Percentiles rank a stretch among this genome's conserved stretches.
Conservation (phyloP, 2,329 filamentous ascomycete species). For the Tolypocladium paradoxum region DNA sequence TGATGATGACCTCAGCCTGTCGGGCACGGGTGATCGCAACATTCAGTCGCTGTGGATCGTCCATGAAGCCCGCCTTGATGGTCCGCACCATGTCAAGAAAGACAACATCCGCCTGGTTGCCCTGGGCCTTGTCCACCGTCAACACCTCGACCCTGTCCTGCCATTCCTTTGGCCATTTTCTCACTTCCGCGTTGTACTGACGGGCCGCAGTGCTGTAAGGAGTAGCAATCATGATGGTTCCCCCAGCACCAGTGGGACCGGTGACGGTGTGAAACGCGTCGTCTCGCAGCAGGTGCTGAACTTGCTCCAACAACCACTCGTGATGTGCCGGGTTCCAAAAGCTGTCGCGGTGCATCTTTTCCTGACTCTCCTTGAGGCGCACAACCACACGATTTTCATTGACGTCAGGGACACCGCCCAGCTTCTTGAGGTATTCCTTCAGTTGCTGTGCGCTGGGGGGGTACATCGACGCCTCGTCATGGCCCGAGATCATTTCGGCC, state of each 20-base stretch:
- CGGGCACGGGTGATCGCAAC: conserved; percentile 34
- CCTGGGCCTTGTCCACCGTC: conserved; percentile 34
- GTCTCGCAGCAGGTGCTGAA: conserved; percentile 19
- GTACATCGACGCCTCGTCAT: conserved; percentile 11
- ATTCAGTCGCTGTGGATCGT: conserved; percentile 32
- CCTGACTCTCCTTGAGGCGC: conserved; percentile 14
- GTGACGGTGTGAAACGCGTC: conserved; percentile 19
- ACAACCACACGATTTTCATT: conserved; percentile 27
- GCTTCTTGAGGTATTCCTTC: conserved; percentile 15
- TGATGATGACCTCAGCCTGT: conserved; percentile 34
- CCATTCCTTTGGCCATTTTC: conserved; percentile 14
- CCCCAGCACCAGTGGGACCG: conserved; percentile 8
- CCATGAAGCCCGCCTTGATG: conserved; percentile 26
- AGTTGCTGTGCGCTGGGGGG: conserved; percentile 17
- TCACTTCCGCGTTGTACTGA: conserved; percentile 22
- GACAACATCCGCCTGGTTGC: conserved; percentile 36
- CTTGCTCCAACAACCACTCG: conserved; percentile 23
- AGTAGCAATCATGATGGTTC: conserved; percentile 31
- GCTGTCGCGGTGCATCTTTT: conserved; percentile 19
- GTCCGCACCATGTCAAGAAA: conserved; percentile 36
- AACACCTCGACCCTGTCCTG: conserved; percentile 25
- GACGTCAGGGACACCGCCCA: conserved; percentile 11
- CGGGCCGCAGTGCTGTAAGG: conserved; percentile 29
- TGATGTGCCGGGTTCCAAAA: conserved; percentile 30
- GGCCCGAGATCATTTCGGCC: conserved; percentile 24